Evolutionary conservation across 345 rosid genomes (phyloP).

Genomic region (Salix purpurea): DNA sequence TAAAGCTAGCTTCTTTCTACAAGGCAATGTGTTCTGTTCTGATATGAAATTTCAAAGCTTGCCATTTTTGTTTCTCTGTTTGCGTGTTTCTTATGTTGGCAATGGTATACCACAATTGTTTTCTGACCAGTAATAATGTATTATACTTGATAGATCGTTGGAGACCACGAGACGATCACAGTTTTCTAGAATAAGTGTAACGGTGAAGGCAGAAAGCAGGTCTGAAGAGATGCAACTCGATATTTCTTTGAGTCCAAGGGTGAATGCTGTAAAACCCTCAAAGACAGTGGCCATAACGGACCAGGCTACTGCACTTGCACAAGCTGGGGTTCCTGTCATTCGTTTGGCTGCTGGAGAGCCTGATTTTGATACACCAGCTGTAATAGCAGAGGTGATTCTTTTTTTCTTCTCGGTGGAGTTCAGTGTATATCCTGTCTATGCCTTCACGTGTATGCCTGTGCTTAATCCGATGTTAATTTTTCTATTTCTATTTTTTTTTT

Average conservation of each 20-base stretch:
- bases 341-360: conserved; percentile 98
- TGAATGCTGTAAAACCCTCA: conserved; percentile 76
- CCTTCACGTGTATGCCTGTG: background rate
- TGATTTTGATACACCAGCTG: conserved; percentile 83
- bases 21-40: background rate
- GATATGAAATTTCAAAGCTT: background rate
- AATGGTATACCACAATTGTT: background rate
- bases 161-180: conserved; percentile 22
- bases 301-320: conserved; percentile 83
- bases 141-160: conserved; percentile 28
- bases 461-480: background rate
- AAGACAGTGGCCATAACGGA: conserved; percentile 92
- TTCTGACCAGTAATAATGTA: background rate
- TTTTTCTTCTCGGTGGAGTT: background rate
- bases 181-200: conserved; percentile 33
- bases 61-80: background rate
- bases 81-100: background rate
- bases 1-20: background rate
- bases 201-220: conserved; percentile 43
- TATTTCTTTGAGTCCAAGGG: conserved; percentile 73
- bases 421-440: background rate
- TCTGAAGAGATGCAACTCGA: conserved; percentile 47
- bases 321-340: conserved; percentile 84
- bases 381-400: conserved; percentile 62
- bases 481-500: background rate